These are phyloP conservation scores for Trichoderma sp. DNA, from an alignment of 2,329 filamentous ascomycete genomes.

Conservation along the genomic window DNA sequence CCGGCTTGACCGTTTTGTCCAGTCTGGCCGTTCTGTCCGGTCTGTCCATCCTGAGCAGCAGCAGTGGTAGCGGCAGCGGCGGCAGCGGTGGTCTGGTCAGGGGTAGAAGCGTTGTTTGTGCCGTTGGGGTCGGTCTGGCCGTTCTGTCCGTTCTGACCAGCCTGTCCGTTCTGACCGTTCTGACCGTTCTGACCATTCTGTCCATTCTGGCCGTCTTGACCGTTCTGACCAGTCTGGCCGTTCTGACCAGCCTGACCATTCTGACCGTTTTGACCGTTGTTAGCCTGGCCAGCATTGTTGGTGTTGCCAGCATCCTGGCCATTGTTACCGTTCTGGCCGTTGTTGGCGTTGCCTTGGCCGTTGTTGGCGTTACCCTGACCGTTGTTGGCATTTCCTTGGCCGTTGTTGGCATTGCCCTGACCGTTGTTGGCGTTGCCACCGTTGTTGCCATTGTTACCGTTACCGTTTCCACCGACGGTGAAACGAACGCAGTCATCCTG, in stretches of 20 bases:
- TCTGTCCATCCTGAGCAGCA: background rate
- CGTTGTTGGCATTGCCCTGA: constrained; percentile 20
- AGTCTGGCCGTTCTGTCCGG: background rate
- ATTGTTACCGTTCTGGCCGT: background rate
- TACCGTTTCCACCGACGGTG: constrained; percentile 43
- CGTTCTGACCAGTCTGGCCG: background rate
- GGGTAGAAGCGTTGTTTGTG: background rate
- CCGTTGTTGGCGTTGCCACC: constrained; percentile 8
- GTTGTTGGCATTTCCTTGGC: background rate
- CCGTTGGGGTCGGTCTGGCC: constrained; percentile 1
- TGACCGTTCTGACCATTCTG: constrained; percentile 12
- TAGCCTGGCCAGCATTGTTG: background rate
- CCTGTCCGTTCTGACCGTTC: background rate
- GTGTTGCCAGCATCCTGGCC: too few relatives aligned
- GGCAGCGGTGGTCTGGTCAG: background rate
- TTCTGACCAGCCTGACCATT: background rate
- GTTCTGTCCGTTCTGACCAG: background rate
- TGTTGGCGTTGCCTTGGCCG: background rate
- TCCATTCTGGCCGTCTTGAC: background rate
- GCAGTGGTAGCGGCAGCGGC: background rate
- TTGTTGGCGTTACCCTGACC: background rate
- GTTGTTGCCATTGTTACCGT: constrained; percentile 26
- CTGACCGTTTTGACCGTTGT: background rate
- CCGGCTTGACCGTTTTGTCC: background rate
- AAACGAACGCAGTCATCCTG: constrained; percentile 66